phyloP scores from a whole-genome alignment of 2,329 filamentous ascomycete genomes.

The Colletotrichum sp. region DNA sequence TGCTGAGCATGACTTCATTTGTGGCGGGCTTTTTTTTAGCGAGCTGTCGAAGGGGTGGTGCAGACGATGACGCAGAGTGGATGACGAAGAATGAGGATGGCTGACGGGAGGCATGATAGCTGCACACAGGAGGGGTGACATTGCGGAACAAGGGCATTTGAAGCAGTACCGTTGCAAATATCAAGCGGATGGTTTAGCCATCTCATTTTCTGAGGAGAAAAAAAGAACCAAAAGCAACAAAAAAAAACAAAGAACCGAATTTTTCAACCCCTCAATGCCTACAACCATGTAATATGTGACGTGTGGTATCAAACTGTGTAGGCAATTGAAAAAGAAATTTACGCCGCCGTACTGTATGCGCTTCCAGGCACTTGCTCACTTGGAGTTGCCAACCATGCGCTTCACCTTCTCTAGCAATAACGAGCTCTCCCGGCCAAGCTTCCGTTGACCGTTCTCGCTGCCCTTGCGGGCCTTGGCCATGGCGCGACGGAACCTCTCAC shows the following conservation, averaged over 20 bases:
- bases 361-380: background rate
- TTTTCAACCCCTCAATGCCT: background rate
- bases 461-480: conserved; percentile 78
- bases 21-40: background rate
- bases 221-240: background rate
- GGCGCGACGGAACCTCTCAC: conserved; percentile 67
- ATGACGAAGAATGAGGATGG: background rate
- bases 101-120: background rate
- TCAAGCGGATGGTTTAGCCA: background rate
- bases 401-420: conserved; percentile 80
- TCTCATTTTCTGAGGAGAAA: background rate
- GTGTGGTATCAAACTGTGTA: conserved; percentile 14
- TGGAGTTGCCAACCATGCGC: conserved; percentile 63
- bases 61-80: background rate
- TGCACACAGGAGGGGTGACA: background rate
- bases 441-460: conserved; percentile 71
- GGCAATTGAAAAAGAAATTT: background rate
- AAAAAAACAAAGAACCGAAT: background rate
- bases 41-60: background rate
- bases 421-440: conserved; percentile 81
- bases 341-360: background rate
- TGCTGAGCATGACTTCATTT: conserved; percentile 4
- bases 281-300: background rate
- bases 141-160: background rate
- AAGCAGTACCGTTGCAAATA: conserved; percentile 10